A percentile compares a stretch with the other conserved stretches of the same genome.
These are phyloP conservation scores for Penicillium robsamsonii DNA, from an alignment of 495 filamentous ascomycete species.

Conservation along the genomic window DNA sequence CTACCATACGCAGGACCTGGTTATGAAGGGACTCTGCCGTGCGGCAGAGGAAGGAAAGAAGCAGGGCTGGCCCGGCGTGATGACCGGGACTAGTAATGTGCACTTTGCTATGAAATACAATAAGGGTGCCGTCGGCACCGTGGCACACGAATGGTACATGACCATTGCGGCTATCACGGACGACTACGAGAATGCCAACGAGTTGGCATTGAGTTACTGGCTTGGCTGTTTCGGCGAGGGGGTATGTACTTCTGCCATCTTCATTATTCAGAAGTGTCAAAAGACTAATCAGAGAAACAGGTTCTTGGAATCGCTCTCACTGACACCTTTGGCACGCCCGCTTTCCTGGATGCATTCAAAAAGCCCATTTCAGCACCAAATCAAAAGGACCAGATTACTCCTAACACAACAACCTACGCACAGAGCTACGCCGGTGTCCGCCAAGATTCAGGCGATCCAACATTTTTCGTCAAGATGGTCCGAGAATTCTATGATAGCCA, in stretches of 20 bases:
- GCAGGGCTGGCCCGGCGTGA: constrained; percentile 61
- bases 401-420: constrained; percentile 62
- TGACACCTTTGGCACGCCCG: constrained; percentile 95
- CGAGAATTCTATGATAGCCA: constrained; percentile 78
- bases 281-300: constrained; percentile 27
- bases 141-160: constrained; percentile 99
- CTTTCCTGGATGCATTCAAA: constrained; percentile 81
- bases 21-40: constrained; percentile 75
- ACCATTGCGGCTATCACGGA: constrained; percentile 87
- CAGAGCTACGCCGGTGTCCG: constrained; percentile 83
- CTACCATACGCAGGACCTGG: constrained; percentile 91
- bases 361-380: constrained; percentile 47
- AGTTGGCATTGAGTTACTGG: constrained; percentile 81
- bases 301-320: constrained; percentile 89
- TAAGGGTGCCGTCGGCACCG: constrained; percentile 81
- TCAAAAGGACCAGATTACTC: constrained; percentile 8
- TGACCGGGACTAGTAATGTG: constrained; percentile 92
- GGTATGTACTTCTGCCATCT: constrained; percentile 34
- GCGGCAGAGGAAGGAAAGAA: constrained; percentile 66
- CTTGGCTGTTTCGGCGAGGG: constrained; percentile 88
- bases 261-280: background rate
- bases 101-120: constrained; percentile 93
- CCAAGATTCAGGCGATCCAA: constrained; percentile 92
- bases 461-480: constrained; percentile 76
- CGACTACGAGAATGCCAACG: constrained; percentile 80